Percentiles rank a stretch among this genome's conserved stretches.
phyloP scores from a whole-genome alignment of 2,329 filamentous ascomycete genomes.

The Verticillium alfalfae region DNA sequence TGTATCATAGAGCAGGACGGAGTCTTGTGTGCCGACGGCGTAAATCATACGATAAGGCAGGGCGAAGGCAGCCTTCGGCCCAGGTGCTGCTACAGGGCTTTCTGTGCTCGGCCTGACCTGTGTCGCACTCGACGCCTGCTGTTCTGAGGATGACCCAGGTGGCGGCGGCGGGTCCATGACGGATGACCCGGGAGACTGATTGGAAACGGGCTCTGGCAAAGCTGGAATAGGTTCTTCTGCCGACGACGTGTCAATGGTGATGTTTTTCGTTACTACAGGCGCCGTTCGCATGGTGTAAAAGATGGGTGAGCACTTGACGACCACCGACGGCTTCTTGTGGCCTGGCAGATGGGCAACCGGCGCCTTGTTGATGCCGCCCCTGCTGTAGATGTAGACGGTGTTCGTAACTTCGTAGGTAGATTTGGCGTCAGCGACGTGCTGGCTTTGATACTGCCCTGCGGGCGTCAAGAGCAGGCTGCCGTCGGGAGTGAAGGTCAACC shows the following conservation, averaged over 20 bases:
- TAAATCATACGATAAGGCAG: constrained; percentile 93
- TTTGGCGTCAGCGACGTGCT: constrained; percentile 61
- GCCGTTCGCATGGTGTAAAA: constrained; percentile 75
- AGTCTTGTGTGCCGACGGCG: constrained; percentile 93
- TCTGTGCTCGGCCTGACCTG: not conserved
- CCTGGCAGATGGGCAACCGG: constrained; percentile 92
- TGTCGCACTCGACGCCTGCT: constrained; percentile 42
- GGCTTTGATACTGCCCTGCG: constrained; percentile 88
- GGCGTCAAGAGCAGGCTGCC: constrained; percentile 91
- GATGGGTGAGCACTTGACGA: constrained; percentile 87
- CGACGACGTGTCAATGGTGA: constrained; percentile 91
- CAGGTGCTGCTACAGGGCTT: constrained; percentile 21
- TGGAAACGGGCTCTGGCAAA: constrained; percentile 75
- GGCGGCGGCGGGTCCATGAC: constrained; percentile 81
- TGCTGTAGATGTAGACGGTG: constrained; percentile 96
- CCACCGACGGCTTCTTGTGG: constrained; percentile 96
- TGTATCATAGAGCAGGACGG: constrained; percentile 91
- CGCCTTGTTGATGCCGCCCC: constrained; percentile 93
- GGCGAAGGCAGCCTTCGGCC: constrained; percentile 68
- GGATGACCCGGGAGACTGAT: constrained; percentile 49
- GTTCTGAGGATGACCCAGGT: constrained; percentile 39
- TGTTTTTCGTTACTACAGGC: constrained; percentile 69
- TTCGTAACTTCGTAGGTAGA: constrained; percentile 83
- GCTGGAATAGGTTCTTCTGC: constrained; percentile 77
- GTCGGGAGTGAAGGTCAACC: constrained; percentile 90